A percentile compares a stretch with the other conserved stretches of the same genome.
phyloP scores from a whole-genome alignment of 2,329 filamentous ascomycete species.

The Penicillium sp. region DNA sequence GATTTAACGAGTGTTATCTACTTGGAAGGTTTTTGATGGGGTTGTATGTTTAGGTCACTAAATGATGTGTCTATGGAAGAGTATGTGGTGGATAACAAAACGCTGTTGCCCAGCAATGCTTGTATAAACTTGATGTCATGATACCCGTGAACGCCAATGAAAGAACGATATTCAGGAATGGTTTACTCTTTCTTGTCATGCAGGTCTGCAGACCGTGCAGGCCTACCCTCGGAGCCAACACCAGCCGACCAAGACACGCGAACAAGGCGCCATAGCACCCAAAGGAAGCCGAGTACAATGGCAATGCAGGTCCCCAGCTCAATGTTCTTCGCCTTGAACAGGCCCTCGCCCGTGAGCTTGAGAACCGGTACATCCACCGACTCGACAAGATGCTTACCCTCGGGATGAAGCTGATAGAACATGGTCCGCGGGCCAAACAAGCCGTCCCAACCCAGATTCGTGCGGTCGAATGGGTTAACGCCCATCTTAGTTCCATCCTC shows the following conservation, averaged over 20 bases:
- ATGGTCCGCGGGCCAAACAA: slow-evolving; percentile 73
- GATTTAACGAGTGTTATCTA: slow-evolving; percentile 11
- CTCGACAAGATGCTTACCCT: slow-evolving; percentile 51
- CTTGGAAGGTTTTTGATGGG: neutral
- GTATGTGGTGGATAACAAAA: neutral
- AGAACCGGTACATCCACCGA: slow-evolving; percentile 65
- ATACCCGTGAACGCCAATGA: neutral
- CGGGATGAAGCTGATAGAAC: slow-evolving; percentile 74
- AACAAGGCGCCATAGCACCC: slow-evolving; percentile 63
- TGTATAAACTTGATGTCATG: neutral
- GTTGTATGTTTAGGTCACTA: neutral
- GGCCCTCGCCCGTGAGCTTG: slow-evolving; percentile 51
- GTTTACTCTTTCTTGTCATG: slow-evolving; percentile 31
- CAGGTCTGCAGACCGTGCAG: slow-evolving; percentile 2
- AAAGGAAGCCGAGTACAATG: slow-evolving; percentile 65
- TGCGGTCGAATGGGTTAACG: slow-evolving; percentile 79
- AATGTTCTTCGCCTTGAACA: slow-evolving; percentile 39
- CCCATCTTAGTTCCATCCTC: slow-evolving; percentile 61
- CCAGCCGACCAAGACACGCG: slow-evolving; percentile 28
- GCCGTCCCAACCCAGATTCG: slow-evolving; percentile 80
- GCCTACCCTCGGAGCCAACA: slow-evolving; percentile 9
- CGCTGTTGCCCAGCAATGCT: slow-evolving; percentile 2
- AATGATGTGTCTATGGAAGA: slow-evolving; percentile 1
- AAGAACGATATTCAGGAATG: neutral
- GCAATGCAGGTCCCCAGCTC: slow-evolving; percentile 57